phyloP scores from a whole-genome alignment of 2,329 filamentous ascomycete genomes.

The Plenodomus biglobosus region DNA sequence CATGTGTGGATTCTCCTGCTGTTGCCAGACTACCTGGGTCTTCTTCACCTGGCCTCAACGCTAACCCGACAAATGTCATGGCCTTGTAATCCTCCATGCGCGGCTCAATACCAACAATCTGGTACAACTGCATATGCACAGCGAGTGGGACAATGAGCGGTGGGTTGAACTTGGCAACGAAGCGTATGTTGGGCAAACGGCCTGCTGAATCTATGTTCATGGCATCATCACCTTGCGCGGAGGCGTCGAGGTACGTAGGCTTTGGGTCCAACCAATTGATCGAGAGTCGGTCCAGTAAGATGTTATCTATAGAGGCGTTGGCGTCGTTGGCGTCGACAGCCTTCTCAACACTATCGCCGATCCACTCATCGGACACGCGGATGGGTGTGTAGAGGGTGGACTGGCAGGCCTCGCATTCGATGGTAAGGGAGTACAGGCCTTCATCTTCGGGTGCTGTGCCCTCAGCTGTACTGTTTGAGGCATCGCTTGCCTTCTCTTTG shows the following conservation, averaged over 20 bases:
- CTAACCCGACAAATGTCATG: conserved; percentile 55
- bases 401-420: conserved; percentile 61
- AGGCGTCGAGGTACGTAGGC: conserved; percentile 55
- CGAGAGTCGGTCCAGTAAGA: conserved; percentile 48
- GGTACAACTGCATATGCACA: conserved; percentile 64
- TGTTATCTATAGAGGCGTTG: conserved; percentile 40
- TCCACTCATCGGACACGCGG: conserved; percentile 73
- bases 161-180: conserved; percentile 73
- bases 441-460: conserved; percentile 47
- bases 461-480: conserved; percentile 24
- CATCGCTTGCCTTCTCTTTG: conserved; percentile 42
- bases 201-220: conserved; percentile 58
- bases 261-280: conserved; percentile 75
- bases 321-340: conserved; percentile 42
- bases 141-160: conserved; percentile 69
- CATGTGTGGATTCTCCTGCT: conserved; percentile 46
- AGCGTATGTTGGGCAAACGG: conserved; percentile 70
- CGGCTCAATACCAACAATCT: conserved; percentile 60
- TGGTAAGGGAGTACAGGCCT: conserved; percentile 65
- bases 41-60: conserved; percentile 47
- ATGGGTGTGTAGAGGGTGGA: conserved; percentile 60
- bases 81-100: conserved; percentile 54
- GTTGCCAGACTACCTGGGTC: conserved; percentile 57
- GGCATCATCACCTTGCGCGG: conserved; percentile 45
- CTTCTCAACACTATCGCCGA: conserved; percentile 68